These are phyloP conservation scores for Posidonia oceanica DNA, from an alignment of 116 monocot species.

Conservation along the genomic window DNA sequence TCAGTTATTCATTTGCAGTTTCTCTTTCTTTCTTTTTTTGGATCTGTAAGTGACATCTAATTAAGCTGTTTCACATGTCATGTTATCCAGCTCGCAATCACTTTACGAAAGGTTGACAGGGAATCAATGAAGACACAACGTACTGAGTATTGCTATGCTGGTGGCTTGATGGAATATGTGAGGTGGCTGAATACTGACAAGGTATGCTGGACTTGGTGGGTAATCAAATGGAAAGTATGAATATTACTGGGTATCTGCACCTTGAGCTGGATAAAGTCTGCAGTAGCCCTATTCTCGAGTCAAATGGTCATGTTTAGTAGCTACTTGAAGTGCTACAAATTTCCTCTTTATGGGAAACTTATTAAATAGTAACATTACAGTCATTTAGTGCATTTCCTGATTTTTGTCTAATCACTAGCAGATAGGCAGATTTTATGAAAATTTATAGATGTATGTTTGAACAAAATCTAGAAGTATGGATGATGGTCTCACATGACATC, in stretches of 20 bases:
- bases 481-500: no score
- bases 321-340: neutral
- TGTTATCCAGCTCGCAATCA: slow-evolving; percentile 60
- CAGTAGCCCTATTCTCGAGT: no score
- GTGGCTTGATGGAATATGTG: slow-evolving; percentile 84
- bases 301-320: no score
- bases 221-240: no score
- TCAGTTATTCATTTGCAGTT: neutral
- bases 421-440: no score
- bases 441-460: no score
- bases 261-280: neutral
- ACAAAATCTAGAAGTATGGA: no score
- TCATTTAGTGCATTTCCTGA: no score
- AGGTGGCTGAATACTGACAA: slow-evolving; percentile 82
- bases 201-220: slow-evolving; percentile 29
- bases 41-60: neutral
- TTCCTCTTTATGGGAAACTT: no score
- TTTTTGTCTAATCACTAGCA: no score
- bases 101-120: slow-evolving; percentile 49
- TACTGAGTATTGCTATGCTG: slow-evolving; percentile 72
- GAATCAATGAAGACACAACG: slow-evolving; percentile 40
- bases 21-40: neutral
- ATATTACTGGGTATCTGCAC: neutral
- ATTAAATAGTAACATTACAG: no score
- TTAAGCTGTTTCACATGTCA: neutral